Evolutionary conservation across 495 filamentous ascomycete genomes (phyloP).

Genomic region (Aspergillus nidulans): DNA sequence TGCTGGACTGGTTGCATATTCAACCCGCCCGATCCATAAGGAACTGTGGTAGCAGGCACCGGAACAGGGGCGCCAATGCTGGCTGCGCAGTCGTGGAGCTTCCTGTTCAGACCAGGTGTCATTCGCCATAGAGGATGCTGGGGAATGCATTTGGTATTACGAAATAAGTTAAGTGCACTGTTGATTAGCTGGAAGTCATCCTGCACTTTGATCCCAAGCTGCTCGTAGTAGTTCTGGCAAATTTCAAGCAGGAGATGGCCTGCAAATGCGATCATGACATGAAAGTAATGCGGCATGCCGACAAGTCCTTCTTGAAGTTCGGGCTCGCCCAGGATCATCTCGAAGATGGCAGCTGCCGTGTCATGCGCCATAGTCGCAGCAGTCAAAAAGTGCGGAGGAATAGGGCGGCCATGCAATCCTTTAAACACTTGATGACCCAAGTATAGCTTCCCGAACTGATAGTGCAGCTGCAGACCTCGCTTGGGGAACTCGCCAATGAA

Average conservation of each 20-base stretch:
- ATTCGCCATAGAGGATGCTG: conserved; percentile 28
- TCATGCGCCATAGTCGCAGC: conserved; percentile 36
- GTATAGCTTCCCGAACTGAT: conserved; percentile 44
- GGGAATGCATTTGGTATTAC: conserved; percentile 16
- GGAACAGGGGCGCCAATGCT: conserved; percentile 8
- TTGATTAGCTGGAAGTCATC: conserved; percentile 22
- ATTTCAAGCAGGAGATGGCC: conserved; percentile 44
- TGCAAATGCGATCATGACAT: conserved; percentile 46
- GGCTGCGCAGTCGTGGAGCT: conserved; percentile 22
- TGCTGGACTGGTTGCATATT: background rate
- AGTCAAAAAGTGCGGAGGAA: conserved; percentile 31
- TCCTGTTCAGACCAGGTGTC: conserved; percentile 25
- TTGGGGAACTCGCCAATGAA: conserved; percentile 41
- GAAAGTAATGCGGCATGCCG: conserved; percentile 44
- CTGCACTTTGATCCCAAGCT: conserved; percentile 18
- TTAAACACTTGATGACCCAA: conserved; percentile 42
- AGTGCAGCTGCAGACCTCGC: conserved; percentile 38
- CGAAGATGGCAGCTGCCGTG: conserved; percentile 36
- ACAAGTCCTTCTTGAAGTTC: conserved; percentile 35
- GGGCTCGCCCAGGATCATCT: conserved; percentile 35
- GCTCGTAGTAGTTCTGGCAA: conserved; percentile 20
- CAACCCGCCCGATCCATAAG: background rate
- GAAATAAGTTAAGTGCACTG: conserved; percentile 21
- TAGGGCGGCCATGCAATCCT: conserved; percentile 28
- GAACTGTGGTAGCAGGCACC: background rate